Base-by-base conservation (phyloP, 2,329 filamentous ascomycete genomes). In the Exophiala sp. region DNA sequence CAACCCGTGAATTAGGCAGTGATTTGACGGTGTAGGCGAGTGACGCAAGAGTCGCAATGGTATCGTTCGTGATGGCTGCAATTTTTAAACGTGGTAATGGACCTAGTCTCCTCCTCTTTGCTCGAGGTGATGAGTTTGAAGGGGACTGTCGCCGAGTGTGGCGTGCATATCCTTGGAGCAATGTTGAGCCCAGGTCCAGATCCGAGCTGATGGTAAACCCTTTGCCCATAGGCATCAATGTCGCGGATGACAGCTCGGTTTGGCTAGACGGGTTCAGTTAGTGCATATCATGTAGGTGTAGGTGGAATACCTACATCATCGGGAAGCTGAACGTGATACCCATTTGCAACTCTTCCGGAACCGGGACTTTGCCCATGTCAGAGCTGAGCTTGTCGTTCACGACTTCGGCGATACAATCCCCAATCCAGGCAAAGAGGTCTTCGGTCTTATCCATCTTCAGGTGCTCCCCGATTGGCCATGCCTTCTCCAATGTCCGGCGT, bases 361-460 rank as follows among this genome's bases (percentile, higher is more conserved):
- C 63, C 32, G 64, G 58, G 7, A 65, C 65, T 50, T 63, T 68
- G 19, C 65, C 68, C 19, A 63, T 60, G 49, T 72, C 68, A 21
- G 57, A 57, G 3, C 64, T 66, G 48, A 74, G 56, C 43, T 68
- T 71, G 53, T 82, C 76, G 24, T 70, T 71, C 13, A 91, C 81
- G 2, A 90, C 85, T 53, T 84, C 75, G 11, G 84, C 84, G 59
- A 93, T 87, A 61, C 83, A 86, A 59, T 78, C 73, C 21, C 86
- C 87, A 58, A 93, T 87, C 86, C 86, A 93, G n/a, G 76, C 69
- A 65, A 93, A 93, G 1, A 91, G 71, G 50, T 82, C 81, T 49
- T 88, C 81, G 1, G 84, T 80, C 56, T 89, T 83, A 58, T 88
- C 81, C 65, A 78, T 80, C 63, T 88, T 88, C 55, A 89, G 68